Evolutionary conservation across 305 asterid species (phyloP).

Genomic region (Striga hermonthica): DNA sequence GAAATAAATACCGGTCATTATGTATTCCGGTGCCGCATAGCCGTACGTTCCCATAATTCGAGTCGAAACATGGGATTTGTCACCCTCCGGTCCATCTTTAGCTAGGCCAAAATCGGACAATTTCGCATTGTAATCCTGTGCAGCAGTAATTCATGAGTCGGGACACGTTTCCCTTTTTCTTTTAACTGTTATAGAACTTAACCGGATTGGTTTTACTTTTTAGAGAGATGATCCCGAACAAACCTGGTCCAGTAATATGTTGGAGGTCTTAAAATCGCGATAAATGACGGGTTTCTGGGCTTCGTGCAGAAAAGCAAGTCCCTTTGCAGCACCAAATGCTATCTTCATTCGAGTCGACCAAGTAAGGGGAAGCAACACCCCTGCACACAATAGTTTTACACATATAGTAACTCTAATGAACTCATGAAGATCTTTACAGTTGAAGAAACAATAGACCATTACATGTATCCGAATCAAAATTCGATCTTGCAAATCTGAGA

Average conservation of each 20-base stretch:
- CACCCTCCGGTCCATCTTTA: conserved; percentile 86
- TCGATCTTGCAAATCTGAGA: neutral
- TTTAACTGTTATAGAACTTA: neutral
- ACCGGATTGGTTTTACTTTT: no score
- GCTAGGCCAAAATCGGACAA: conserved; percentile 84
- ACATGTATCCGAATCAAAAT: neutral
- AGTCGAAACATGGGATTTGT: conserved; percentile 82
- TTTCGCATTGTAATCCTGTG: conserved; percentile 73
- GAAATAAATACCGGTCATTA: conserved; percentile 56
- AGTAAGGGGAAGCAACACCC: conserved; percentile 76
- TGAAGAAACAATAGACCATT: neutral
- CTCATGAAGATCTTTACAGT: neutral
- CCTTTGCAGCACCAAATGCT: conserved; percentile 77
- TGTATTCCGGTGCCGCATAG: conserved; percentile 81
- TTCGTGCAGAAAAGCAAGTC: conserved; percentile 76
- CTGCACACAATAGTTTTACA: conserved; percentile 37
- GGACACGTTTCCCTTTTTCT: no score
- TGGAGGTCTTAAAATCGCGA: conserved; percentile 80
- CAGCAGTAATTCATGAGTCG: conserved; percentile 1
- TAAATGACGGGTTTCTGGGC: conserved; percentile 83
- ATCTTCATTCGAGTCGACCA: conserved; percentile 84
- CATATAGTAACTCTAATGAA: conserved; percentile 1
- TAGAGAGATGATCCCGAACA: conserved; percentile 8
- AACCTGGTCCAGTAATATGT: conserved; percentile 67
- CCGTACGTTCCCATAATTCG: conserved; percentile 89